Evolutionary conservation across 768 basidiomycete genomes (phyloP), one percentile per base, ranked within the genome.

Genomic region (Candolleomyces eurysporus): DNA sequence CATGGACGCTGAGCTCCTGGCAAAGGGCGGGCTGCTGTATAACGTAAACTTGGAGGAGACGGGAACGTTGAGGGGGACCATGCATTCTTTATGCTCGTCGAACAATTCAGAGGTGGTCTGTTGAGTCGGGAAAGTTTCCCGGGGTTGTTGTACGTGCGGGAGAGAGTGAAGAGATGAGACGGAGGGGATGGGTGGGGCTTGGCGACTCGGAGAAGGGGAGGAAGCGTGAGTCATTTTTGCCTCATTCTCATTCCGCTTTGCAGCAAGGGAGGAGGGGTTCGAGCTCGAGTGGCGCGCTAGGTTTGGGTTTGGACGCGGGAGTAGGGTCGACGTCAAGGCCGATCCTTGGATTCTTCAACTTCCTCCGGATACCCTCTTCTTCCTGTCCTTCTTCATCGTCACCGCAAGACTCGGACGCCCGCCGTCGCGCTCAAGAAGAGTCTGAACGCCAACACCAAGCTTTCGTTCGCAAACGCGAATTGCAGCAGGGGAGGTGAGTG

Each of bases 1-100:
- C 84, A 82, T 43, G 71, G 73, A 57, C 70, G 70, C 8, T 66
- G 72, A 16, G 67, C 64, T 7, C 59, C 63, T 39, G 48, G 72
- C 9, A 64, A 73, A 19, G 70, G 68, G 14, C 31, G 48, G n/a
- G 9, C 39, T 9, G 30, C 19, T 45, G 45, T 19, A 54, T 14
- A 10, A 36, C 1, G 16, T 59, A 26, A 32, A 65, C 2, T 62
- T 61, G 31, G 57, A 51, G 54, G 61, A 31, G 2, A 56, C 32
- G 22, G 31, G 31, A 16, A 31, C 8, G 30, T 11, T 36, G 11
- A 7, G 32, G 52, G 52, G 10, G 52, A 39, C 26, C 40, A 56
- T 17, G n/a, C 36, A 9, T 56, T 40, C 19, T 56, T 56, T 5
- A n/a, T 30, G 54, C 54, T 56, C n/a, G 6, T 42, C 39, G 40